Evolutionary conservation across 1,284 basidiomycete species (phyloP), one percentile per base, ranked within the genome.

Genomic region (Amylostereum areolatum): DNA sequence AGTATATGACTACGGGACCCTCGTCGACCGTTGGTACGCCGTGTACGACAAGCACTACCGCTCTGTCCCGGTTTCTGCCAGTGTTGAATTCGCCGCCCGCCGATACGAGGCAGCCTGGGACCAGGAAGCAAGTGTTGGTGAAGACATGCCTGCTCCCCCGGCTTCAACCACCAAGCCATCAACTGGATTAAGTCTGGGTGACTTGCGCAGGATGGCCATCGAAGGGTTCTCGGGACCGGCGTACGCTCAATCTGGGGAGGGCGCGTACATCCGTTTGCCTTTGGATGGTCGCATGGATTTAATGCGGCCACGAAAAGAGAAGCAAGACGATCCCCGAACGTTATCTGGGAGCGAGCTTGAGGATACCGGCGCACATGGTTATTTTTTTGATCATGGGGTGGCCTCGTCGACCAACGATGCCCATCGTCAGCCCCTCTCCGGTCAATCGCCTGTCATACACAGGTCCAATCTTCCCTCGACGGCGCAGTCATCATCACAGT

Each of bases 21-120:
- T 98, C 24, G 78, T 97, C 18, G 85, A 94, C 61, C 81, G 85
- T 36, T 99, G 95, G 95, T 96, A 83, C 66, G 78, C 81, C 45
- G 84, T 95, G 12, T 98, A 96, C 61, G 92, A 97, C 68, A 80
- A 73, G 37, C 80, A 95, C 65, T 91, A 91, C 63, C 89, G 92
- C 37, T 72, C 79, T 2, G 64, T 73, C 35, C 59, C 66, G 28
- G 57, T 69, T 29, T 56, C 68, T 25, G 63, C 73, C 4, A 62
- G 65, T 49, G 60, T 65, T 34, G 70, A 77, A 11, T 93, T 93
- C 63, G 77, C 83, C 48, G 78, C 85, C 18, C 78, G 77, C 53
- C 78, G 78, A 46, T 90, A 89, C 63, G 67, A 80, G 35, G 78
- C 91, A 10, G 83, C 77, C 3, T 94, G 90, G 89, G 81, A 92